Conservation (phyloP, 2,329 filamentous ascomycete species). For the Acrocalymma vagum region DNA sequence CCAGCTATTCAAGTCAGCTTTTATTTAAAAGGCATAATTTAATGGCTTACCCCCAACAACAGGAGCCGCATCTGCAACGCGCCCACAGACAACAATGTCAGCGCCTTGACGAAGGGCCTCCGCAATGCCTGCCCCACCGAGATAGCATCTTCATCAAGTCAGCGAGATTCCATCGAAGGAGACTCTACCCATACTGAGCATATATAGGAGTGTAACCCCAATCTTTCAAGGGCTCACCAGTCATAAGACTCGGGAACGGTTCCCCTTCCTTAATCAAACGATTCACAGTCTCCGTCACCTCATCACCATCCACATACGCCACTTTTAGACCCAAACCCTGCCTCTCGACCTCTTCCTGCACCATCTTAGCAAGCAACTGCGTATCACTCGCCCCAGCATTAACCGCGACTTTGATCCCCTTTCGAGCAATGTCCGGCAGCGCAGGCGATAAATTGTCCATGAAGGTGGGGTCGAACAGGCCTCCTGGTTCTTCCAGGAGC, state of each 20-base stretch:
- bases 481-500: constrained; percentile 15
- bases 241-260: constrained; percentile 44
- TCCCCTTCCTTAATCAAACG: constrained; percentile 37
- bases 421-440: constrained; percentile 30
- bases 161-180: too few relatives aligned
- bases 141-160: constrained; percentile 35
- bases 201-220: constrained; percentile 34
- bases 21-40: constrained; percentile 6
- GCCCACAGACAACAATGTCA: constrained; percentile 52
- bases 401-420: constrained; percentile 32
- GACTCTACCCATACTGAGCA: too few relatives aligned
- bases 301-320: constrained; percentile 51
- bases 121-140: constrained; percentile 52
- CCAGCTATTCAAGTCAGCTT: constrained; percentile 44
- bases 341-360: constrained; percentile 22
- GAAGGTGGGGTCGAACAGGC: constrained; percentile 47
- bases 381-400: constrained; percentile 35
- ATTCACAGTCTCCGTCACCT: constrained; percentile 36
- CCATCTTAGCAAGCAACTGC: constrained; percentile 16
- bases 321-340: constrained; percentile 30
- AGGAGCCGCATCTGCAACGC: constrained; percentile 52
- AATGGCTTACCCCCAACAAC: constrained; percentile 46
- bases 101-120: constrained; percentile 48
- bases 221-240: constrained; percentile 44
- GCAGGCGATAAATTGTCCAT: constrained; percentile 47